Base-by-base conservation (phyloP, 1,284 basidiomycete genomes). In the Melampsora americana region DNA sequence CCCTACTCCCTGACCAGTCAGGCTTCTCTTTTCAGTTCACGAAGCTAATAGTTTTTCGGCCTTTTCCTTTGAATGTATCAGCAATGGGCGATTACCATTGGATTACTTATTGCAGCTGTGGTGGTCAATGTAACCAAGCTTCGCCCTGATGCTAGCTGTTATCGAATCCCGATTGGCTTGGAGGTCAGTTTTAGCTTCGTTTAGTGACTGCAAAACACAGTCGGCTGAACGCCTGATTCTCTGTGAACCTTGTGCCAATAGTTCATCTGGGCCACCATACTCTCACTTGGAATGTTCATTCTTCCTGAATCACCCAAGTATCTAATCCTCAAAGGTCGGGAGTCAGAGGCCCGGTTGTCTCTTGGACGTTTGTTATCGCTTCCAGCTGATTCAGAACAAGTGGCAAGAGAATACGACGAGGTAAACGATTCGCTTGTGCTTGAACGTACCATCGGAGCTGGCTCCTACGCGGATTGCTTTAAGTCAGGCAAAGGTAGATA, bases 81-180 rank as follows among this genome's bases (percentile, higher is more conserved):
- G 78, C 79, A 81, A 75, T 81, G 80, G 79, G 79, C 80, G 44
- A 83, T 84, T 78, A 92, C 92, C 77, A 90, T 93, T 81, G 60
- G 60, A 18, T 61, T 61, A 18, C 28, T 61, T 14, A 32, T 61
- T 61, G 60, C 60, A 32, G 60, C 60, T 32, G 30, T 80, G 46
- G 80, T 79, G 60, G 78, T 74, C 69, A 78, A 81, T 78, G 79
- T 77, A 16, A 80, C 79, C 39, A 66, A 79, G 39, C 12, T 16
- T 32, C 9, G 9, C 68, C 70, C 74, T 64, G 76, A 77, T 66
- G 56, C 32, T 70, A 30, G 78, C 60, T 53, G 80, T 18, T 81
- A 80, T 78, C 78, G 80, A 61, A 80, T 81, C 68, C 81, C 81
- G 69, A 78, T 81, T 68, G 80, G 72, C 50, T 73, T 81, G 66